Conservation (phyloP, 495 filamentous ascomycete genomes). For the Opeltia flavorubescens region DNA sequence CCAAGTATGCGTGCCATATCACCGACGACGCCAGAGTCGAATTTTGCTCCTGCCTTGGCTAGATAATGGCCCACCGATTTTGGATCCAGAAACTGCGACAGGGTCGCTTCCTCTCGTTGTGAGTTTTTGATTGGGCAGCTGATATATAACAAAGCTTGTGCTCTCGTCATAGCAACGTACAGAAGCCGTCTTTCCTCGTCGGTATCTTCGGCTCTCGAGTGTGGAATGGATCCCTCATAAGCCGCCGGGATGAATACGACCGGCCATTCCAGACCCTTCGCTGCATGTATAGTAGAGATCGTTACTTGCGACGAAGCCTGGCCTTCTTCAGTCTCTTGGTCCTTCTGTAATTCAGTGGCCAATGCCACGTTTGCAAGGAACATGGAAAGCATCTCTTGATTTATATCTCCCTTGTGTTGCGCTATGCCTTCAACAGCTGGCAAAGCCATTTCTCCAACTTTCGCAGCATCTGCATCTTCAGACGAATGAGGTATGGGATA, state of each 20-base stretch:
- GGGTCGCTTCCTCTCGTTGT: slow-evolving; percentile 43
- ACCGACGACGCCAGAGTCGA: slow-evolving; percentile 39
- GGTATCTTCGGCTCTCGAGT: slow-evolving; percentile 77
- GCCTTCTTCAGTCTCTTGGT: slow-evolving; percentile 30
- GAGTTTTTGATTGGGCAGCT: slow-evolving; percentile 62
- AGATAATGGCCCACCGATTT: slow-evolving; percentile 35
- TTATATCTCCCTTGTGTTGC: slow-evolving; percentile 41
- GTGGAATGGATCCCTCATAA: slow-evolving; percentile 87
- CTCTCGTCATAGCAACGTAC: slow-evolving; percentile 97
- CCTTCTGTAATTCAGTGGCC: slow-evolving; percentile 56
- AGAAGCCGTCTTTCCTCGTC: slow-evolving; percentile 84
- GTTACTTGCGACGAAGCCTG: slow-evolving; percentile 52
- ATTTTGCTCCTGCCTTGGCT: slow-evolving; percentile 40
- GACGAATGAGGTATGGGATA: slow-evolving; percentile 31
- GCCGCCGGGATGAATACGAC: slow-evolving; percentile 87
- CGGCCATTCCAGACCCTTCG: slow-evolving; percentile 96
- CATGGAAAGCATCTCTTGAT: slow-evolving; percentile 54
- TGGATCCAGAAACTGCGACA: slow-evolving; percentile 48
- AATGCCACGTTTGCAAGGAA: slow-evolving; percentile 87
- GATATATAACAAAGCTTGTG: slow-evolving; percentile 80
- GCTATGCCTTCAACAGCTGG: slow-evolving; percentile 64
- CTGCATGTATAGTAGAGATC: slow-evolving; percentile 92
- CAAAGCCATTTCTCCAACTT: slow-evolving; percentile 49
- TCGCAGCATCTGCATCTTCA: slow-evolving; percentile 24
- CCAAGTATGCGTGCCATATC: slow-evolving; percentile 50